A percentile compares a stretch with the other conserved stretches of the same genome.
phyloP scores from a whole-genome alignment of 306 rosid species.

The Acmispon strigosus region DNA sequence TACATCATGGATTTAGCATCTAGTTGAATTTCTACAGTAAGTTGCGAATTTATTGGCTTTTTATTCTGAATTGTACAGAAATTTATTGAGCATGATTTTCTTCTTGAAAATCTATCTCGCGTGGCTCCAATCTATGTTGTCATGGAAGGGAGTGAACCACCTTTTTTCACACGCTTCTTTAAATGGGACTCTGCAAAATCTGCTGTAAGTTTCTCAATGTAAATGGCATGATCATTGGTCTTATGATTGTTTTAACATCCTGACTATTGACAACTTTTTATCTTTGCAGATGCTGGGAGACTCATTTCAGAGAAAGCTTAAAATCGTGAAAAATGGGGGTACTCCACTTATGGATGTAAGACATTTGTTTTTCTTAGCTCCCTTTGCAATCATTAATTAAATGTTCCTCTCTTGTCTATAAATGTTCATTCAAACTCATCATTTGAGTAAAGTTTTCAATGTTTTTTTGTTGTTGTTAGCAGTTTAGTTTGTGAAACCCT shows the following conservation, averaged over 20 bases:
- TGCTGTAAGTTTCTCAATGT: slow-evolving; percentile 44
- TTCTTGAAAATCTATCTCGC: slow-evolving; percentile 62
- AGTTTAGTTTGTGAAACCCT: background rate
- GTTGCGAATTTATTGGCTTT: slow-evolving; percentile 4
- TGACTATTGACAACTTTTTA: slow-evolving; percentile 15
- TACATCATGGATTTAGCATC: background rate
- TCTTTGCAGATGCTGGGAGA: slow-evolving; percentile 82
- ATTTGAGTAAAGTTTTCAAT: too few species aligned
- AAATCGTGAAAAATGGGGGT: slow-evolving; percentile 67
- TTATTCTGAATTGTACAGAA: slow-evolving; percentile 48
- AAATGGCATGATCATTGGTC: background rate
- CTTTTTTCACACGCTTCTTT: slow-evolving; percentile 93
- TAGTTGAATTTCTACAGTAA: background rate
- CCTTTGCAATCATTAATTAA: background rate
- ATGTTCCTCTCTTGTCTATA: background rate
- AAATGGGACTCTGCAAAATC: slow-evolving; percentile 87
- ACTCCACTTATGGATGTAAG: slow-evolving; percentile 62
- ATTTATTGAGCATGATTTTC: slow-evolving; percentile 84
- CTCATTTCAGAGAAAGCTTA: slow-evolving; percentile 91
- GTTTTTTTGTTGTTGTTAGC: too few species aligned
- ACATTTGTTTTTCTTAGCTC: slow-evolving; percentile 8
- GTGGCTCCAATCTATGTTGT: slow-evolving; percentile 66
- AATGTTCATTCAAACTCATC: background rate
- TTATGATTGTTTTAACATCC: slow-evolving; percentile 13
- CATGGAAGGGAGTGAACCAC: slow-evolving; percentile 96